Evolutionary conservation across 1,284 basidiomycete species (phyloP), one percentile per base, ranked within the genome.

Genomic region (Trametes polyzona): DNA sequence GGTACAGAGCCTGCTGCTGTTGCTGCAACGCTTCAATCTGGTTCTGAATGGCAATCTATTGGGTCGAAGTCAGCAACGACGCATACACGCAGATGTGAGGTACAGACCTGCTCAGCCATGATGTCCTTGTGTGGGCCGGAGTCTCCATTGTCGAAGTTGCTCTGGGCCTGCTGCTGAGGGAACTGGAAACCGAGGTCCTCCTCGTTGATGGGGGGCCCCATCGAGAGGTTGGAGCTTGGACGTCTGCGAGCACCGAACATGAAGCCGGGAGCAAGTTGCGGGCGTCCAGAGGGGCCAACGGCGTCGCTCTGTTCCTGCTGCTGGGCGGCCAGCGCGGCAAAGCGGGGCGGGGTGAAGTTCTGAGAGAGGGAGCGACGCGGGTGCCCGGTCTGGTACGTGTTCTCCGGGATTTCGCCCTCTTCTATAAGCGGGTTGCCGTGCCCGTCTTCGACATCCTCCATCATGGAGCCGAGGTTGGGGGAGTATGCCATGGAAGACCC

Each of bases 1-100:
- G 90, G 73, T 95, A 90, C 37, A 96, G 80, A 65, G 93, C 87
- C 68, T 95, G 93, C 69, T 96, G 90, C 47, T 95, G 90, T 44
- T 93, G 92, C 69, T 96, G 94, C 47, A 96, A 77, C 9, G 86
- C 91, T 74, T 96, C 94, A 59, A 96, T 96, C 74, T 96, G 92
- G 66, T 74, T 91, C 73, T 96, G 94, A 52, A 96, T 71, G 41
- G 92, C 92, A 66, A 95, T 91, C 93, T 96, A 69, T 23, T 57
- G 11, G 44, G 41, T 4, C 47, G 26, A 19, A 2, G 11, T 46
- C 33, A 39, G 46, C 29, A 47, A 26, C 44, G 30, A 27, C 26
- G 52, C 40, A 39, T 26, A 46, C 16, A 37, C 17, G 16, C 41
- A 4, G 42, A n/a, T 19, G 43, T 39, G 37, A 8, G 52, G 32